A percentile compares a stretch with the other conserved stretches of the same genome.
Evolutionary conservation across 2,329 filamentous ascomycete genomes (phyloP).

Genomic region (Neonectria punicea): DNA sequence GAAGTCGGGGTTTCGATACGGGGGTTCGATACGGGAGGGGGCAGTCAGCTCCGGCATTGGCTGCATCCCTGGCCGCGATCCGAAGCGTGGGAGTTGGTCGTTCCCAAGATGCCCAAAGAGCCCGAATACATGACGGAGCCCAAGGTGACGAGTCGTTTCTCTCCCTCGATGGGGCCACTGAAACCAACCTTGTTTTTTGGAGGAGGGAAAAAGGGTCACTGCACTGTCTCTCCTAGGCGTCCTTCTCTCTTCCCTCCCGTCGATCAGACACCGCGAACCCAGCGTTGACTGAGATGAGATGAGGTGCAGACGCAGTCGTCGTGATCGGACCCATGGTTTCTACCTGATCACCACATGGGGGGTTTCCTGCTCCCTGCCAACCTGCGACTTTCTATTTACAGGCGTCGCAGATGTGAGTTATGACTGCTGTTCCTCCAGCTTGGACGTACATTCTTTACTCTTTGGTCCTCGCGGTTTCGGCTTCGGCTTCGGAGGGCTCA

Average conservation of each 20-base stretch:
- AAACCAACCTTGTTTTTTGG: slow-evolving; percentile 20
- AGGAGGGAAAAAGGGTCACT: slow-evolving; percentile 5
- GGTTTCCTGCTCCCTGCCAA: not conserved
- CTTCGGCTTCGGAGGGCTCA: not conserved
- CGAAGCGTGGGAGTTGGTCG: not conserved
- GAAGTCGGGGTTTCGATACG: not conserved
- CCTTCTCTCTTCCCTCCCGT: slow-evolving; percentile 41
- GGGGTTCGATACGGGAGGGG: no score
- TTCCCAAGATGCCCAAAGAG: not conserved
- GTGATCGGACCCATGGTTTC: not conserved
- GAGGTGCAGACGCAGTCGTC: slow-evolving; percentile 10
- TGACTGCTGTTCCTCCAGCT: not conserved
- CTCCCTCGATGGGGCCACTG: slow-evolving; percentile 9
- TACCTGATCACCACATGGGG: not conserved
- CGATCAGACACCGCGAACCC: slow-evolving; percentile 22
- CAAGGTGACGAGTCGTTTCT: slow-evolving; percentile 32
- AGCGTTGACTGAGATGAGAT: slow-evolving; percentile 12
- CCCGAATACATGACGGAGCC: slow-evolving; percentile 3
- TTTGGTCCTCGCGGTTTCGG: not conserved
- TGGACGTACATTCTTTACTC: not conserved
- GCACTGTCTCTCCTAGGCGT: slow-evolving; percentile 25
- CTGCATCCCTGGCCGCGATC: not conserved
- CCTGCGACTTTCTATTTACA: not conserved
- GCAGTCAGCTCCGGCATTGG: not conserved
- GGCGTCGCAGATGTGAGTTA: not conserved